Conservation (phyloP, 306 rosid species). For the Sesbania bispinosa region DNA sequence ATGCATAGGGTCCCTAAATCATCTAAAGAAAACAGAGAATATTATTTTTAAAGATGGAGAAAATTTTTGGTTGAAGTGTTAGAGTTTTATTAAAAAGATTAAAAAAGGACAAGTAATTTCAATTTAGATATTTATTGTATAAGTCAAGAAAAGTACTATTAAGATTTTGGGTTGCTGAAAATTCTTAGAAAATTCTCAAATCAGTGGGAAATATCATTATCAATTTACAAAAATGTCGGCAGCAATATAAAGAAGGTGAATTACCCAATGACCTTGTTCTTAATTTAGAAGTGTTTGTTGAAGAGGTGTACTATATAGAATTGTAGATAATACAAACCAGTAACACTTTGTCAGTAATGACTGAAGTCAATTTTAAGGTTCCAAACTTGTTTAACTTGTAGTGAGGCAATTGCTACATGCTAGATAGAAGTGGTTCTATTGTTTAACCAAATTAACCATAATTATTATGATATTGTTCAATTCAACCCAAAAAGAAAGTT, state of each 20-base stretch:
- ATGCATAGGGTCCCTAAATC: no score
- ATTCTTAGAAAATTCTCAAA: constrained; percentile 24
- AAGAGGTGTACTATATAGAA: no score
- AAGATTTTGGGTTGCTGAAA: constrained; percentile 9
- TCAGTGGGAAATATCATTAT: not conserved
- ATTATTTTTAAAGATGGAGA: no score
- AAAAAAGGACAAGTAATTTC: no score
- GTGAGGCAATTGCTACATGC: not conserved
- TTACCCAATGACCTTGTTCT: not conserved
- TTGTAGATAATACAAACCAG: not conserved
- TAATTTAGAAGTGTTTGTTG: no score
- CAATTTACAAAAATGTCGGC: not conserved
- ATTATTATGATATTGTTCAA: not conserved
- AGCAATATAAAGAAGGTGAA: not conserved
- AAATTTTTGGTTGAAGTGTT: no score
- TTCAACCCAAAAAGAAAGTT: not conserved
- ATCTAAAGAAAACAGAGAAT: no score
- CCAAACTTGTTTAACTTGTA: not conserved
- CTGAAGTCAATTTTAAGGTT: not conserved
- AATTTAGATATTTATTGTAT: not conserved
- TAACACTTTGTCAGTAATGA: not conserved
- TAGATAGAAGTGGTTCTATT: not conserved
- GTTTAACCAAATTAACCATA: not conserved
- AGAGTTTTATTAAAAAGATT: no score
- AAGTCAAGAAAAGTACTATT: constrained; percentile 13